Evolutionary conservation across 1,139 yeast species (phyloP).

Genomic region (Candida sanyaensis): DNA sequence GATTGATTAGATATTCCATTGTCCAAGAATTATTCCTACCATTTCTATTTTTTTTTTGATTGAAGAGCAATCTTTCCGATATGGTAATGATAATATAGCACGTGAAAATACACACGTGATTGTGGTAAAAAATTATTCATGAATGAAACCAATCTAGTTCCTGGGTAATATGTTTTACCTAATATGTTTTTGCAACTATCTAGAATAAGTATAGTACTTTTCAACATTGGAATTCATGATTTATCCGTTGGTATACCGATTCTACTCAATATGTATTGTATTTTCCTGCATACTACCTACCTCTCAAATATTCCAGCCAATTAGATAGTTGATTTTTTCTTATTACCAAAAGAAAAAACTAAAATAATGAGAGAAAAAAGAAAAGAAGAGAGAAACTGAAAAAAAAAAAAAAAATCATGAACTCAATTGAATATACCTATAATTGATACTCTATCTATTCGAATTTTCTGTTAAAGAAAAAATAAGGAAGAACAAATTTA

Average conservation of each 20-base stretch:
- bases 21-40: too few relatives aligned
- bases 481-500: neutral
- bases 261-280: neutral
- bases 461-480: neutral
- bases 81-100: too few relatives aligned
- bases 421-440: neutral
- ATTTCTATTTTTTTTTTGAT: too few relatives aligned
- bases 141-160: too few relatives aligned
- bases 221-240: too few relatives aligned
- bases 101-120: too few relatives aligned
- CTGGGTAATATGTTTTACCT: too few relatives aligned
- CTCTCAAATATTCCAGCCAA: conserved; percentile 9
- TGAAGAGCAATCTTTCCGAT: too few relatives aligned
- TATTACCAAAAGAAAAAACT: conserved; percentile 3
- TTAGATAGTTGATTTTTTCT: conserved; percentile 13
- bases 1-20: too few relatives aligned
- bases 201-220: too few relatives aligned
- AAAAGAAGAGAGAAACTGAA: neutral
- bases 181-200: too few relatives aligned
- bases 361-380: neutral
- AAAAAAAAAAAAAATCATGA: neutral
- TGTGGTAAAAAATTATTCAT: too few relatives aligned
- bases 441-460: neutral
- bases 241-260: neutral
- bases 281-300: conserved; percentile 5